Percentiles rank a stretch among this genome's conserved stretches.
Evolutionary conservation across 1,284 basidiomycete species (phyloP).

Genomic region (Kalmanozyma brasiliensis): DNA sequence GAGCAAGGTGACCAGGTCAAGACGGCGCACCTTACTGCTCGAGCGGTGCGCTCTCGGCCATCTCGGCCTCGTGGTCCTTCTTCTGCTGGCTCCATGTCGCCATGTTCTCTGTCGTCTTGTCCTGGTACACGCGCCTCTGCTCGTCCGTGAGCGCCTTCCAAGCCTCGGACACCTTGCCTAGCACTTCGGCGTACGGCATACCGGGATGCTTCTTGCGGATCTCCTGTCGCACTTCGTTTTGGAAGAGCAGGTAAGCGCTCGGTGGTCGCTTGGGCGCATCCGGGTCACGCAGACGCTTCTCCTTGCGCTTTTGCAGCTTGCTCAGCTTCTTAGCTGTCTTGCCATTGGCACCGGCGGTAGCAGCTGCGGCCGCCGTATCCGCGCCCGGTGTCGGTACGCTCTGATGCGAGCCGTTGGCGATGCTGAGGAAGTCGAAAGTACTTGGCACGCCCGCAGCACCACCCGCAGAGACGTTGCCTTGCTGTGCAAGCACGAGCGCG

Average conservation of each 20-base stretch:
- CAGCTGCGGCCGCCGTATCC: slow-evolving; percentile 35
- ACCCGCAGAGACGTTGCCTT: slow-evolving; percentile 37
- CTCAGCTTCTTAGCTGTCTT: slow-evolving; percentile 47
- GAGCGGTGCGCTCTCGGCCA: slow-evolving; percentile 19
- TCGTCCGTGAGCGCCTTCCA: slow-evolving; percentile 61
- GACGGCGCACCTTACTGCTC: slow-evolving; percentile 16
- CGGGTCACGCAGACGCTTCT: slow-evolving; percentile 57
- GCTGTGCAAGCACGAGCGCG: slow-evolving; percentile 49
- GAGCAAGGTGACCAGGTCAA: neutral
- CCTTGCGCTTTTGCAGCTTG: slow-evolving; percentile 52
- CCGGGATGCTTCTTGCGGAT: slow-evolving; percentile 57
- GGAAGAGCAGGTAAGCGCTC: slow-evolving; percentile 62
- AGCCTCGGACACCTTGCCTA: slow-evolving; percentile 58
- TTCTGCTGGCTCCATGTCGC: slow-evolving; percentile 56
- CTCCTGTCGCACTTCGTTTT: slow-evolving; percentile 62
- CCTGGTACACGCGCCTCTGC: slow-evolving; percentile 55
- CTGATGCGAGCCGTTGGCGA: slow-evolving; percentile 42
- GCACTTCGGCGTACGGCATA: slow-evolving; percentile 53
- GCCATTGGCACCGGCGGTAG: slow-evolving; percentile 37
- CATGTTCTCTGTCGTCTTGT: slow-evolving; percentile 60
- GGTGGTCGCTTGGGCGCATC: slow-evolving; percentile 63
- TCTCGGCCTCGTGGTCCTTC: slow-evolving; percentile 50
- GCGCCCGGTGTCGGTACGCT: slow-evolving; percentile 24
- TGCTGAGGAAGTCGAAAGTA: slow-evolving; percentile 48
- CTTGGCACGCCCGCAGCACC: slow-evolving; percentile 29